Evolutionary conservation across 805 yeast species (phyloP), one percentile per base, ranked within the genome.

Genomic region (Kluyveromyces lactis): DNA sequence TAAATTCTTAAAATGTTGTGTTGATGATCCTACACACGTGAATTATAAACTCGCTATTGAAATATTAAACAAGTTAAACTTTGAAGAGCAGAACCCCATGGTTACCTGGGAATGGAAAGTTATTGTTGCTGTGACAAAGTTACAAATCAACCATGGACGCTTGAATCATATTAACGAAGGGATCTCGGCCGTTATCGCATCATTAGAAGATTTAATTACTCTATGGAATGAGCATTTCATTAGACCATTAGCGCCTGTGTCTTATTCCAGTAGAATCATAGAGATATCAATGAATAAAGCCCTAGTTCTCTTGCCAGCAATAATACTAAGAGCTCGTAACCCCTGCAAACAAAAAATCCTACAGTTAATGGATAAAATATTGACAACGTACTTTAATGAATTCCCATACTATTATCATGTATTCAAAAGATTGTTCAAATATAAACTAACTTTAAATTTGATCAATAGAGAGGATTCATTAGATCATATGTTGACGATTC

Each of bases 311-410:
- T 19, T 56, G 15, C 63, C 62, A 3, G 36, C 55, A 9, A 41
- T 57, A 18, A 48, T 57, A n/a, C 36, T 57, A 7, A 46, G 63
- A 18, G 40, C 51, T 15, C 31, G 42, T 2, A 37, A 37, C 18
- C 15, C 31, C 3, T 24, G 24, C 9, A 17, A 24, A 21, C 40
- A 33, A 18, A 15, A 23, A 15, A 40, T 42, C 7, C 13, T 49
- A 15, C 43, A 45, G 33, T 50, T 50, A 31, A 32, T 50, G 11
- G 46, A 45, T 31, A 48, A 49, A 5, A 35, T 57, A 3, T 47
- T 53, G 2, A 52, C 60, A 4, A 42, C 55, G 38, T 58, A 52
- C 40, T 58, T 56, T 36, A 57, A 57, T 36, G 55, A 56, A 36
- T 48, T 56, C 38, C 57, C 53, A 2, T 42, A 55, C 18, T 53